Conservation (phyloP, 1,284 basidiomycete species). For the Cryptococcus sp. region DNA sequence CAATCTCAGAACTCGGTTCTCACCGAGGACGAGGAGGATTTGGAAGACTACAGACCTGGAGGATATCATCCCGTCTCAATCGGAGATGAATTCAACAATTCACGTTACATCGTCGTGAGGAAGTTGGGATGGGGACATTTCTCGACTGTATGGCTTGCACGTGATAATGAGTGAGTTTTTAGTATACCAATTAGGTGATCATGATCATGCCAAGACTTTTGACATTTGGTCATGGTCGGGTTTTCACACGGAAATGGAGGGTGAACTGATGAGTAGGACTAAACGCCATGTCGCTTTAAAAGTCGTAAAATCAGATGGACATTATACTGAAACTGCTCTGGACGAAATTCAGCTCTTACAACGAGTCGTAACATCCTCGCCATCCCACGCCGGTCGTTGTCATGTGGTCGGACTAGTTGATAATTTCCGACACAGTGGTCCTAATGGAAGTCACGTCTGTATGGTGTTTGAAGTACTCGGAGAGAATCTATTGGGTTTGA, state of each 20-base stretch:
- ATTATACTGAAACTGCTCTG: conserved; percentile 96
- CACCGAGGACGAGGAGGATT: conserved; percentile 50
- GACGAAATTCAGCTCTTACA: conserved; percentile 99
- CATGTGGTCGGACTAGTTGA: conserved; percentile 92
- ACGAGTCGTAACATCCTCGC: conserved; percentile 80
- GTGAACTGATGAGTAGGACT: too few species aligned
- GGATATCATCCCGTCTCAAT: conserved; percentile 96
- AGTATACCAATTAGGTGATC: too few species aligned
- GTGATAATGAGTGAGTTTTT: conserved; percentile 74
- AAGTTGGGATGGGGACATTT: conserved; percentile 99
- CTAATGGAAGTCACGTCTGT: conserved; percentile 95
- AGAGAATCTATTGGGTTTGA: conserved; percentile 94
- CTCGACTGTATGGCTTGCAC: conserved; percentile 87
- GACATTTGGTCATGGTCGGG: too few species aligned
- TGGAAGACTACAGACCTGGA: conserved; percentile 75
- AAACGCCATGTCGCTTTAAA: conserved; percentile 97
- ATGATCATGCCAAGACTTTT: too few species aligned
- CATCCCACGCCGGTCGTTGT: conserved; percentile 55
- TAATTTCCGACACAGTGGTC: conserved; percentile 93
- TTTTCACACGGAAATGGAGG: too few species aligned
- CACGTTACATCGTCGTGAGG: conserved; percentile 82
- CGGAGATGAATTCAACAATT: conserved; percentile 85
- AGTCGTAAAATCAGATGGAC: conserved; percentile 93
- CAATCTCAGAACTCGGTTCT: conserved; percentile 41
- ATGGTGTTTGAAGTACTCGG: conserved; percentile 99